Evolutionary conservation across 352 stramenopile genomes (phyloP), one percentile per base, ranked within the genome.

Genomic region (Pythium oligandrum): DNA sequence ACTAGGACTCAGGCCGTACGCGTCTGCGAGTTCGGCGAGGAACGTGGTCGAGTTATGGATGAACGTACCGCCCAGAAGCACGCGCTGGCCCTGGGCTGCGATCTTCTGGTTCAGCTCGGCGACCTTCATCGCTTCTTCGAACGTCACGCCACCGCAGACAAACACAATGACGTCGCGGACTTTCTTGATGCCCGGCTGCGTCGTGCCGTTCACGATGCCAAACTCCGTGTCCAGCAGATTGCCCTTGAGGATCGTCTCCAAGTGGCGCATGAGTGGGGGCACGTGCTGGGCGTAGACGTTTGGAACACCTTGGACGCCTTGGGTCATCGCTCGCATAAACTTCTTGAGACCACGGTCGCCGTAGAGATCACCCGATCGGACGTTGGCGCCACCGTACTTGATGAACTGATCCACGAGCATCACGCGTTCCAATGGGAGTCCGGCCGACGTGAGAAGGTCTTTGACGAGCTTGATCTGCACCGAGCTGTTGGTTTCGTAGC

Each of bases 251-350:
- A 93, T 85, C 9, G 70, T 55, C 57, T 93, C 83, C 35, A 99
- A 68, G 32, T 94, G 98, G 40, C 97, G 89, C 61, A 98, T 91
- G 37, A 99, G 73, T 9, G 98, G 75, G 39, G 97, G 97, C 44
- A 98, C 86, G 70, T 99, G 97, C 69, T 99, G 97, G 32, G 97
- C 94, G 70, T 99, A 99, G 5, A 99, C 96, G 71, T 99, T 99
- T 43, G 90, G 83, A 31, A 99, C 95, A 51, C 85, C 93, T 36
- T 95, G 95, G 51, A 97, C 96, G 42, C 98, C 92, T 17, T 94
- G 95, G 36, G 96, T 98, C 67, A 99, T 90, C 7, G 79, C 78
- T 8, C 78, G 75, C 78, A 94, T 94, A 44, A 94, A 91, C 65
- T 91, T 92, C 46, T 93, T 93, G 7, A 93, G 60, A 4, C 80